Percentiles rank a stretch among this genome's conserved stretches.
phyloP scores from a whole-genome alignment of 2,329 filamentous ascomycete species.

The Aquanectria penicillioides region DNA sequence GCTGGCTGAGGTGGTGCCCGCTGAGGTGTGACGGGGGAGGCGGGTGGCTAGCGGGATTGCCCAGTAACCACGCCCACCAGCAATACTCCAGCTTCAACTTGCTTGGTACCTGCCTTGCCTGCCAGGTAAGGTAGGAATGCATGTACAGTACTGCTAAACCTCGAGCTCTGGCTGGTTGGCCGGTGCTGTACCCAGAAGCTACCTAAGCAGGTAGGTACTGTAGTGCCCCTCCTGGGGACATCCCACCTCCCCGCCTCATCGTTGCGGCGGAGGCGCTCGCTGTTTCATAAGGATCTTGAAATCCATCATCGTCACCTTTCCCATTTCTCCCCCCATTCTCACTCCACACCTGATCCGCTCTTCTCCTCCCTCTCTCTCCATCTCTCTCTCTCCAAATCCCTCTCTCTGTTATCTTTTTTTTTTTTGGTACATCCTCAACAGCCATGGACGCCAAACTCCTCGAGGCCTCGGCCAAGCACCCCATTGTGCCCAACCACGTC shows the following conservation, averaged over 20 bases:
- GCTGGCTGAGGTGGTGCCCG: conserved; percentile 5
- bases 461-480: conserved; percentile 70
- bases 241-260: conserved; percentile 19
- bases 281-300: conserved; percentile 37
- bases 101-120: too few relatives aligned
- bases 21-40: conserved; percentile 13
- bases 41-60: not conserved
- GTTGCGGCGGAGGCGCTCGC: conserved; percentile 30
- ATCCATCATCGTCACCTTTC: conserved; percentile 32
- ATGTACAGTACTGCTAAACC: too few relatives aligned
- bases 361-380: conserved; percentile 20
- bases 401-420: conserved; percentile 1
- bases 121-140: not conserved
- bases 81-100: too few relatives aligned
- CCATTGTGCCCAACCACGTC: conserved; percentile 63
- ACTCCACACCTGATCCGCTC: conserved; percentile 8
- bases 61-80: not conserved
- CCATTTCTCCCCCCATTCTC: conserved; percentile 8
- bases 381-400: conserved; percentile 6
- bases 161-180: not conserved
- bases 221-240: conserved; percentile 13
- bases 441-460: conserved; percentile 67
- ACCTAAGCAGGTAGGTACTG: not conserved
- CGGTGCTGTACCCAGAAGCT: not conserved
- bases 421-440: conserved; percentile 20